Percentiles rank a stretch among this genome's conserved stretches.
Evolutionary conservation across 306 rosid species (phyloP).

Genomic region (Ammopiptanthus mongolicus): DNA sequence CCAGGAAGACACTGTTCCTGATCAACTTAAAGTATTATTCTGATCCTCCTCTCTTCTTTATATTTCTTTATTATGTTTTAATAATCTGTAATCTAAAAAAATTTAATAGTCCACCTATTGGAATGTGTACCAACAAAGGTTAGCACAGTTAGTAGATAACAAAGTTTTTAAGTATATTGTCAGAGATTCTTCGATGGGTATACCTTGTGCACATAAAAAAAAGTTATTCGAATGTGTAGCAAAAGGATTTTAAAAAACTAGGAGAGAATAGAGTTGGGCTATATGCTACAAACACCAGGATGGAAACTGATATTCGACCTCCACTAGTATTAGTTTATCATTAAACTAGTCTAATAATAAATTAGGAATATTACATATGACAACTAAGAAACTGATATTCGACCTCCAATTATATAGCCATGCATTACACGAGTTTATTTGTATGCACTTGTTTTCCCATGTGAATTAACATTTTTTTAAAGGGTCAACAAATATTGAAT

Average conservation of each 20-base stretch:
- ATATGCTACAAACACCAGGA: neutral
- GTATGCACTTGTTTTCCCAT: neutral
- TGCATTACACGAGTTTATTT: neutral
- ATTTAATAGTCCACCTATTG: neutral
- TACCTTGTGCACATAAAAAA: too few species aligned
- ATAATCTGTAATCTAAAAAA: neutral
- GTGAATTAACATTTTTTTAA: neutral
- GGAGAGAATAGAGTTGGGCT: neutral
- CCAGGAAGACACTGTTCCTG: slow-evolving; percentile 67
- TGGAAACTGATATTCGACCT: neutral
- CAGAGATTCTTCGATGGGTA: too few species aligned
- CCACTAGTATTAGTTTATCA: neutral
- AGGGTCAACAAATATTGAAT: neutral
- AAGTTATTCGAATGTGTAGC: neutral
- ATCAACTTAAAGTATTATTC: slow-evolving; percentile 61
- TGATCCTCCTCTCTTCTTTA: slow-evolving; percentile 1
- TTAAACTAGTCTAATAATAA: neutral
- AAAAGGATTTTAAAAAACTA: neutral
- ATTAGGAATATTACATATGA: neutral
- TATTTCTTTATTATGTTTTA: neutral
- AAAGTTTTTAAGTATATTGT: too few species aligned
- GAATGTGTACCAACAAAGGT: neutral
- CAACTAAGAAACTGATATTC: too few species aligned
- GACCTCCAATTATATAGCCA: neutral
- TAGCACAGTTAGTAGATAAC: too few species aligned